These are phyloP conservation scores for Myotisia sp. DNA, from an alignment of 2,329 filamentous ascomycete species.

Conservation along the genomic window DNA sequence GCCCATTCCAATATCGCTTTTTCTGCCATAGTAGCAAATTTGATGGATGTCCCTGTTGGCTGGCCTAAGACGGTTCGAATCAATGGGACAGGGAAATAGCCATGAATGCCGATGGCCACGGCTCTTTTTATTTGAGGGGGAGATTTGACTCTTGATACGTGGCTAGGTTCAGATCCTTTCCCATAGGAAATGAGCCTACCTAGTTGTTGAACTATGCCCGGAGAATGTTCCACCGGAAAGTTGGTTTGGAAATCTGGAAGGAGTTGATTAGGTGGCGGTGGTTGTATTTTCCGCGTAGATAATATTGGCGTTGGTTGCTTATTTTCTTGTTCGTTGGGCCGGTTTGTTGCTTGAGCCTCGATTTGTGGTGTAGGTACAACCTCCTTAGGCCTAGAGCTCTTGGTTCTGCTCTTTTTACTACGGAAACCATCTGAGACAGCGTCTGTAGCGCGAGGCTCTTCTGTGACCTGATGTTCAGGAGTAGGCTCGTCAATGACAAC, in stretches of 20 bases:
- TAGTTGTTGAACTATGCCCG: constrained; percentile 50
- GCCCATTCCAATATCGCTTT: constrained; percentile 75
- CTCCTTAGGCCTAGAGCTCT: too few species aligned
- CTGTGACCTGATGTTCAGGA: too few species aligned
- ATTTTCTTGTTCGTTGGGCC: too few species aligned
- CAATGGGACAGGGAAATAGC: constrained; percentile 76
- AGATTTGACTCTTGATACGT: constrained; percentile 58
- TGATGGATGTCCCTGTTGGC: constrained; percentile 85
- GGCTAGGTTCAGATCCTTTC: constrained; percentile 48
- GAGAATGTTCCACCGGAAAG: constrained; percentile 32
- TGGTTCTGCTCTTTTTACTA: too few species aligned
- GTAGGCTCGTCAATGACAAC: too few species aligned
- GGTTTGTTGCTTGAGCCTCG: too few species aligned
- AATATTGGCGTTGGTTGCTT: too few species aligned
- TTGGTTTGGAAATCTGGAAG: constrained; percentile 36
- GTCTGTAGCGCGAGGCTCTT: too few species aligned
- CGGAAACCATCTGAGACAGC: too few species aligned
- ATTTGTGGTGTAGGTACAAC: too few species aligned
- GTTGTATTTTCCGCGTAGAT: constrained; percentile 1
- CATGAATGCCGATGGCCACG: constrained; percentile 85
- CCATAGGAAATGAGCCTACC: constrained; percentile 30
- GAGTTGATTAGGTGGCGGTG: constrained; percentile 32
- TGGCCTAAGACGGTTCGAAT: constrained; percentile 86
- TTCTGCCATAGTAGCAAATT: constrained; percentile 78
- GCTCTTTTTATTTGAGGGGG: constrained; percentile 66